Base-by-base conservation (phyloP, 495 filamentous ascomycete genomes). In the Tetracladium marchalianum region DNA sequence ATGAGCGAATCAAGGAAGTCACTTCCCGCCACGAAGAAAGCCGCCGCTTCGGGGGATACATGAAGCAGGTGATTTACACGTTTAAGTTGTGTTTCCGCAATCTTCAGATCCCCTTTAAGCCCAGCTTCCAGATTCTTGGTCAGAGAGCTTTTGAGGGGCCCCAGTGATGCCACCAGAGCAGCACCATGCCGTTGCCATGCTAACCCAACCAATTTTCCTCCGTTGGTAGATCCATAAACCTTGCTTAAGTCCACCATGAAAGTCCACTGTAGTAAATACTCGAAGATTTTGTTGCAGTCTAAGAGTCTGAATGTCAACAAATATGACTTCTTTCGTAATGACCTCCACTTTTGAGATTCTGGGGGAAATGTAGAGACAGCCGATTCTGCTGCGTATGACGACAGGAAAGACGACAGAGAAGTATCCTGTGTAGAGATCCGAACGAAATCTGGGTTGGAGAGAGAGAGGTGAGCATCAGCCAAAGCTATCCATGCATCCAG, bases 1-100 rank as follows among this genome's bases (percentile, higher is more conserved):
- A 73, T 66, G 11, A 93, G 66, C 2, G 81, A 78, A 56, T 95
- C 89, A 11, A 94, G 57, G 54, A 89, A 89, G 60, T 95, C 89
- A 39, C 85, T 85, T 13, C 89, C 89, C 1, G 80, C 80, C 60
- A 93, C 72, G 39, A 94, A 79, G 54, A 81, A 79, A n/a, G 58
- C 57, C 11, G 72, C 73, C 22, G 67, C 61, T 4, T 72, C 63
- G 0, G 73, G 68, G 5, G 73, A 82, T 8, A 63, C 61, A 43
- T 71, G 66, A 3, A 84, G 61, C 1, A 85, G 61, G 39, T 71
- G 64, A 41, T 73, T 73, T 0, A 74, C 50, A 24, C 62, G 54
- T 41, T 67, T 67, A 6, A 78, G 56, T 11, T 60, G 60, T 15
- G 59, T 58, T 47, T 73, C 69, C 0, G 77, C 59, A 8, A 56